Conservation (phyloP, 2,329 filamentous ascomycete genomes). For the Truncatella angustata region DNA sequence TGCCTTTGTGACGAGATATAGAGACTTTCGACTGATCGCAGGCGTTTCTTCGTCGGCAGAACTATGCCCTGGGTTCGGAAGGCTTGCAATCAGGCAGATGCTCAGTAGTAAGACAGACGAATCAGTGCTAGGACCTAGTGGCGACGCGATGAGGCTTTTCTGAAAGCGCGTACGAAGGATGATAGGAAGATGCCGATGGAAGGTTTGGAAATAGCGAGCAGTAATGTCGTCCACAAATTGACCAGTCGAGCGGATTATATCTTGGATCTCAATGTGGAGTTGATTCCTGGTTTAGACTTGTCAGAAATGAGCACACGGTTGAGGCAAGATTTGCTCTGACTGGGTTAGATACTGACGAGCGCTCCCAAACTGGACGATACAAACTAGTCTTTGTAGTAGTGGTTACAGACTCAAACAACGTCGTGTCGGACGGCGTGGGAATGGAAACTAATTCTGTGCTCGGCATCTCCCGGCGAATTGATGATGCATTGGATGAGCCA, state of each 20-base stretch:
- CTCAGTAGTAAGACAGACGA: conserved; percentile 24
- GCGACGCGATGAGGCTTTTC: conserved; percentile 17
- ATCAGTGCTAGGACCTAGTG: conserved; percentile 14
- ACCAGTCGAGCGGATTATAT: conserved; percentile 6
- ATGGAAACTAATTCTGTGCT: no score
- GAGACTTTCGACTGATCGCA: background rate
- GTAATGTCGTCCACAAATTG: conserved; percentile 22
- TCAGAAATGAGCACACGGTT: background rate
- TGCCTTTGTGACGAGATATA: conserved; percentile 21
- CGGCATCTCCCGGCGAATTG: no score
- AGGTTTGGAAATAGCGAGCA: conserved; percentile 25
- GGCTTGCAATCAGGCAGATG: conserved; percentile 14
- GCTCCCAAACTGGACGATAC: no score
- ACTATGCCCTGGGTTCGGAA: background rate
- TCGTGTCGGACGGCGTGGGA: no score
- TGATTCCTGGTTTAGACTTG: background rate
- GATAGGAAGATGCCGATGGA: conserved; percentile 26
- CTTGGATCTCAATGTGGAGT: conserved; percentile 5
- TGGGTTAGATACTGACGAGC: background rate
- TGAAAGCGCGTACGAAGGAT: conserved; percentile 27
- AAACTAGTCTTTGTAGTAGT: no score
- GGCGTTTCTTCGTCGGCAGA: background rate
- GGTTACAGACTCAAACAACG: no score
- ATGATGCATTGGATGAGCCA: no score
- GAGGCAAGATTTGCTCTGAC: background rate